phyloP scores from a whole-genome alignment of 2,329 filamentous ascomycete genomes.

The Hawksworthiomyces lignivorus region DNA sequence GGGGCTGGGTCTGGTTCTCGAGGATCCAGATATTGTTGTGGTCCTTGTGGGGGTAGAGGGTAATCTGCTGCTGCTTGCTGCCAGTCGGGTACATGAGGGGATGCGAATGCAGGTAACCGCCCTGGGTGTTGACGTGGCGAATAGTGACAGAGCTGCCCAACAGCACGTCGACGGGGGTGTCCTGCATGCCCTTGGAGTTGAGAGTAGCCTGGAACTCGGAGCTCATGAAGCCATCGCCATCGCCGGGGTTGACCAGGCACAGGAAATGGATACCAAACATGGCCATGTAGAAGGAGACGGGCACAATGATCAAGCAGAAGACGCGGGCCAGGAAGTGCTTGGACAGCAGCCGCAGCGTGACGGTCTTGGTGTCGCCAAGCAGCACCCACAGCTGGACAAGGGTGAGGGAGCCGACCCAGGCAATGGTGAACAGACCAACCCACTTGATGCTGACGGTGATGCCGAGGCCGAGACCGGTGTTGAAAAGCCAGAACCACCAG shows the following conservation, averaged over 20 bases:
- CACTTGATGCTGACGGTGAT: slow-evolving; percentile 95
- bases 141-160: slow-evolving; percentile 80
- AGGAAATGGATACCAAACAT: slow-evolving; percentile 98
- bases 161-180: slow-evolving; percentile 85
- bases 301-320: slow-evolving; percentile 88
- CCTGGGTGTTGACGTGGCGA: slow-evolving; percentile 94
- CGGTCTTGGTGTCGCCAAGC: slow-evolving; percentile 78
- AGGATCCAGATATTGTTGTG: slow-evolving; percentile 93
- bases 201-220: slow-evolving; percentile 97
- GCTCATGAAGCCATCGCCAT: slow-evolving; percentile 99
- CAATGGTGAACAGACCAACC: slow-evolving; percentile 97
- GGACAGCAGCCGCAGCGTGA: slow-evolving; percentile 76
- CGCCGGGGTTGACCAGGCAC: slow-evolving; percentile 87
- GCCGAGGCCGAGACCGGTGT: slow-evolving; percentile 80
- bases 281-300: slow-evolving; percentile 81
- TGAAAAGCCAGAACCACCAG: slow-evolving; percentile 97
- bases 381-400: slow-evolving; percentile 90
- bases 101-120: slow-evolving; percentile 95
- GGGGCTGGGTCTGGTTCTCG: slow-evolving; percentile 92
- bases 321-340: slow-evolving; percentile 90
- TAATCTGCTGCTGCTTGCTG: slow-evolving; percentile 98
- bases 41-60: slow-evolving; percentile 97
- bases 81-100: slow-evolving; percentile 95
- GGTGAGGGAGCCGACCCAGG: slow-evolving; percentile 91
- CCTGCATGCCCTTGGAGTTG: slow-evolving; percentile 94